Conservation (phyloP, 2,329 filamentous ascomycete genomes). For the Chaetomium sp. region DNA sequence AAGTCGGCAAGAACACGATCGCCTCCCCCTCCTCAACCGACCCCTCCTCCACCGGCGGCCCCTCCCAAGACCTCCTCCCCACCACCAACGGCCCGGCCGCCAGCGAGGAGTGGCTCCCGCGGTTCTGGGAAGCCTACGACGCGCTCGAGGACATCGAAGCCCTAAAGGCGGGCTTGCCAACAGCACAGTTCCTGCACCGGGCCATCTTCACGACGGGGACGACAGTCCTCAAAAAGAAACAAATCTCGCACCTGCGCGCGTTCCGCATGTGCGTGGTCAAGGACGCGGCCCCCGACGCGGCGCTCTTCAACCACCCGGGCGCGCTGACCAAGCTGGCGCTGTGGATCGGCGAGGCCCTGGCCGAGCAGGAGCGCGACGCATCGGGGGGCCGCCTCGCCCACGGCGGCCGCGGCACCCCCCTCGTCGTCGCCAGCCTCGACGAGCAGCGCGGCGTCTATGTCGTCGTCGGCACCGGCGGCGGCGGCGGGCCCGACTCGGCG, state of each 20-base stretch:
- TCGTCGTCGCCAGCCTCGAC: constrained; percentile 88
- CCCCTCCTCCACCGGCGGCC: constrained; percentile 33
- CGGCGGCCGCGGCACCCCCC: constrained; percentile 73
- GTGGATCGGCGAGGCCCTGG: constrained; percentile 91
- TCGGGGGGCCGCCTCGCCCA: constrained; percentile 71
- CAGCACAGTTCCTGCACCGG: constrained; percentile 84
- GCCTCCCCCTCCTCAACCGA: constrained; percentile 29
- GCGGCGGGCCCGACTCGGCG: constrained; percentile 72
- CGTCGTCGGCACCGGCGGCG: constrained; percentile 89
- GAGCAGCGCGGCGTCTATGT: constrained; percentile 86
- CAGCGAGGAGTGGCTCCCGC: constrained; percentile 64
- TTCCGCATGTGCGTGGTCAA: constrained; percentile 97
- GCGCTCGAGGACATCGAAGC: constrained; percentile 72
- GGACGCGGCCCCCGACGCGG: constrained; percentile 87
- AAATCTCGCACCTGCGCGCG: constrained; percentile 87
- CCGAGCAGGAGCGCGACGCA: constrained; percentile 80
- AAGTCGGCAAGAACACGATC: constrained; percentile 71
- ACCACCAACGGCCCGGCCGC: constrained; percentile 53
- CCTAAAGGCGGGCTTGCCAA: constrained; percentile 74
- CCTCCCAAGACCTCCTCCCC: constrained; percentile 46
- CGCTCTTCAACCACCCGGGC: constrained; percentile 89
- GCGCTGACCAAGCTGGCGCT: constrained; percentile 90
- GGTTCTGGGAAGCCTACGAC: constrained; percentile 74
- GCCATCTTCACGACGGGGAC: constrained; percentile 94
- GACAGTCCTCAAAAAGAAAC: constrained; percentile 85